Base-by-base conservation (phyloP, 306 rosid species). In the Trifolium subterraneum region DNA sequence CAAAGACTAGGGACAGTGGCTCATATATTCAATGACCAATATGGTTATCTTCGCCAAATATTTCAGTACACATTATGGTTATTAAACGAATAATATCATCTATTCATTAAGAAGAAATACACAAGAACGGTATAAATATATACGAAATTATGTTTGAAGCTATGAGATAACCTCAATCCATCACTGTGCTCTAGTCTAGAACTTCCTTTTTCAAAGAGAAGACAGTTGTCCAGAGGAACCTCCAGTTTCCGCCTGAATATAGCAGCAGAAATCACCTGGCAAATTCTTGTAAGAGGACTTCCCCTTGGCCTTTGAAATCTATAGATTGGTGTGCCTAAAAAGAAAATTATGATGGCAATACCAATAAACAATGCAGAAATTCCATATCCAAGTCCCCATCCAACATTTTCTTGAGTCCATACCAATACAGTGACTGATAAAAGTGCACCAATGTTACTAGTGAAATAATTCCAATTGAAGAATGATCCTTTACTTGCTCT, bases 361-460 rank as follows among this genome's bases (percentile, higher is more conserved):
- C 73, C 92, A 87, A 93, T 86, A 63, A 82, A 89, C n/a, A 84
- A 29, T 35, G 97, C 88, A 58, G 92, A 90, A 80, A 93, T 89
- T 78, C 97, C 96, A 79, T 90, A 93, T 84, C 98, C 97, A 45
- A 93, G 63, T 4, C 98, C 98, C 98, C 97, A 93, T 15, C 98
- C 96, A 11, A 88, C 85, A 83, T 93, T 90, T 80, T 90, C 98
- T 84, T 93, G 93, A 78, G 84, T 62, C 90, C 90, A 93, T 22
- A 93, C 98, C 80, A 88, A 39, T 7, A 87, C 13, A 72, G 88
- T 87, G 80, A 92, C 88, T 39, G 96, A 85, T 70, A 93, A 47
- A 41, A 93, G 88, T 70, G 95, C 98, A 38, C 95, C 98, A 22
- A 87, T 82, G 79, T 88, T 93, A 72, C 90, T 83, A 51, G 92